Evolutionary conservation across 805 yeast species (phyloP), one percentile per base, ranked within the genome.

Genomic region (Myxozyma nipponensis): DNA sequence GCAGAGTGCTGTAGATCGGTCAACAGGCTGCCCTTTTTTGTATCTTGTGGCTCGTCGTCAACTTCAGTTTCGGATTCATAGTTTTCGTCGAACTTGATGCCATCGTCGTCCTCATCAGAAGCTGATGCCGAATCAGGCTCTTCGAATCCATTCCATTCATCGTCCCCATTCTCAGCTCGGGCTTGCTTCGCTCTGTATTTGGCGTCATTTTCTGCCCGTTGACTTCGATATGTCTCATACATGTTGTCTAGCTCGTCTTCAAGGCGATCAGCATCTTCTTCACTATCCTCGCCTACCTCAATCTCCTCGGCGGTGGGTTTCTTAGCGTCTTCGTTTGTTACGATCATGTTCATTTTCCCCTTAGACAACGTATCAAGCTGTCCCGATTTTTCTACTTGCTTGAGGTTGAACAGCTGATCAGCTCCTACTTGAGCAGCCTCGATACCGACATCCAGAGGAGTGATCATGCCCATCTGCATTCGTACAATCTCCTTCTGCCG

Each of bases 381-480:
- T 40, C 97, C 98, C 2, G 95, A 82, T 68, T 84, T 85, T 67
- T 86, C 86, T 2, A 96, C 96, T n/a, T 78, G 70, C 63, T 81
- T 84, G 66, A 93, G 75, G 63, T 83, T 87, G 72, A 93, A 93
- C 51, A 88, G 72, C 1, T 90, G 77, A 52, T 85, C 90, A 48
- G 84, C 75, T 34, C 93, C 96, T 52, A 80, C 74, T 46, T 78
- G 77, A 17, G 87, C 91, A 17, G 96, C 96, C 66, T 93, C 98
- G 47, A 87, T 75, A 77, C 98, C 97, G 56, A 93, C 82, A 63
- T 89, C 95, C 72, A 77, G 79, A 63, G 95, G 96, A 4, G 96
- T 86, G 51, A 86, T 73, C 96, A 93, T 90, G 68, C 86, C 87
- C 91, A 93, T 83, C 71, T 93, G 97, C 86, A 88, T 83, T 72